Percentiles rank a stretch among this genome's conserved stretches.
phyloP scores from a whole-genome alignment of 2,329 filamentous ascomycete species.

The Alternaria arbusti region DNA sequence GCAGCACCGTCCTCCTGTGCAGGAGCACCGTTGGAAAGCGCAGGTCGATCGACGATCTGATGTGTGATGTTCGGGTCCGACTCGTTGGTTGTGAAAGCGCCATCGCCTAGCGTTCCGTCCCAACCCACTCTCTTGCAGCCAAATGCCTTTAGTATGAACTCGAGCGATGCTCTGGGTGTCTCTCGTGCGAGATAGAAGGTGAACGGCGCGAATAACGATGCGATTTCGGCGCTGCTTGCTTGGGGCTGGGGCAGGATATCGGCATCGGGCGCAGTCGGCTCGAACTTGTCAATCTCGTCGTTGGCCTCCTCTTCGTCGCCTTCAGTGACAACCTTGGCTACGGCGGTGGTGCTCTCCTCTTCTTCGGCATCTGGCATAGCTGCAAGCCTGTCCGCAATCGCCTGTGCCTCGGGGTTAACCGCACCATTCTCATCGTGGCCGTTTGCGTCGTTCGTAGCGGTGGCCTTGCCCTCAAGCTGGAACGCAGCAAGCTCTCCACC shows the following conservation, averaged over 20 bases:
- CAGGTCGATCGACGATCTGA: constrained; percentile 91
- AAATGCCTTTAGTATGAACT: constrained; percentile 92
- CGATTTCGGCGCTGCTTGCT: constrained; percentile 68
- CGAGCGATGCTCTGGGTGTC: constrained; percentile 85
- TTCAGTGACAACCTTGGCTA: constrained; percentile 15
- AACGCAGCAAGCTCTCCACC: constrained; percentile 91
- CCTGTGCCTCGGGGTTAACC: constrained; percentile 54
- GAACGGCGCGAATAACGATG: constrained; percentile 82
- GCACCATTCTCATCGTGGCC: constrained; percentile 31
- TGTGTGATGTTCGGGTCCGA: constrained; percentile 89
- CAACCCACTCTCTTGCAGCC: constrained; percentile 96
- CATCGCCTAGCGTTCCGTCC: constrained; percentile 89
- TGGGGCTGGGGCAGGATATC: constrained; percentile 85
- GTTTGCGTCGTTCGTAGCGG: constrained; percentile 45
- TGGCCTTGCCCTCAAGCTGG: constrained; percentile 78
- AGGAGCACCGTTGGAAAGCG: constrained; percentile 59
- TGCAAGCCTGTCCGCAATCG: constrained; percentile 55
- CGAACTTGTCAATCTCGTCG: constrained; percentile 83
- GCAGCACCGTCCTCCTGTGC: constrained; percentile 52
- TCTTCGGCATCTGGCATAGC: constrained; percentile 47
- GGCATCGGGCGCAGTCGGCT: constrained; percentile 80
- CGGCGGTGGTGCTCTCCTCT: constrained; percentile 40
- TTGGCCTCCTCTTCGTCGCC: constrained; percentile 45
- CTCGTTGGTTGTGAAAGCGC: constrained; percentile 90
- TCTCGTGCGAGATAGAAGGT: constrained; percentile 95